Conservation (phyloP, 495 filamentous ascomycete genomes). For the Pseudevernia furfuracea region DNA sequence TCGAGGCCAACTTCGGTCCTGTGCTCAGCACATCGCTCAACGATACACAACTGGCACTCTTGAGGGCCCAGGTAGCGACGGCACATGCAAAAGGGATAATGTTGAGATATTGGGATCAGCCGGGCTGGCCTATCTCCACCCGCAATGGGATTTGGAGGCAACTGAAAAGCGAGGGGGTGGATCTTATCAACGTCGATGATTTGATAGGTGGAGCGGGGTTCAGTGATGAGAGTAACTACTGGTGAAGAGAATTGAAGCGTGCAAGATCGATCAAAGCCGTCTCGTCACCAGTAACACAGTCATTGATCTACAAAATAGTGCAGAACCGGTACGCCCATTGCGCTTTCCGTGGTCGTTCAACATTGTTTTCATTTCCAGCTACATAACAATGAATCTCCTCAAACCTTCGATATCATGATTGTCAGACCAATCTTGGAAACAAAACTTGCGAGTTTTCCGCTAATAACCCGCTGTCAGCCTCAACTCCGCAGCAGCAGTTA, state of each 20-base stretch:
- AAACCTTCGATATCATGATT: too few relatives aligned
- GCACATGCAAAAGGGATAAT: conserved; percentile 52
- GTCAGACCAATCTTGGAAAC: too few relatives aligned
- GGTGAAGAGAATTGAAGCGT: conserved; percentile 3
- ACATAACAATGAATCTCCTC: too few relatives aligned
- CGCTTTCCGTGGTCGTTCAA: too few relatives aligned
- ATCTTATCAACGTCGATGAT: conserved; percentile 74
- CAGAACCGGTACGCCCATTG: too few relatives aligned
- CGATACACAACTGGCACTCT: conserved; percentile 23
- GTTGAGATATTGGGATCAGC: conserved; percentile 57
- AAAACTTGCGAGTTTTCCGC: too few relatives aligned
- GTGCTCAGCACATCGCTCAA: conserved; percentile 32
- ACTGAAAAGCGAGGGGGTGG: conserved; percentile 49
- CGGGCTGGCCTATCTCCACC: conserved; percentile 51
- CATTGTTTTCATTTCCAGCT: too few relatives aligned
- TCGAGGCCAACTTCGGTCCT: conserved; percentile 36
- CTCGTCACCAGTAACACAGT: too few relatives aligned
- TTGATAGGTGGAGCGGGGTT: conserved; percentile 46
- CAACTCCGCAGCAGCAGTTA: too few relatives aligned
- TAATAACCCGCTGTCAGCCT: too few relatives aligned
- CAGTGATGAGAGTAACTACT: conserved; percentile 16
- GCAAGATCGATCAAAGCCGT: too few relatives aligned
- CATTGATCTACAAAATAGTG: too few relatives aligned
- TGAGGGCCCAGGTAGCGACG: conserved; percentile 27
- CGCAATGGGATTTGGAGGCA: conserved; percentile 55